These are phyloP conservation scores for Cunninghamia lanceolata DNA, from an alignment of 75 land plant species.

Conservation along the genomic window DNA sequence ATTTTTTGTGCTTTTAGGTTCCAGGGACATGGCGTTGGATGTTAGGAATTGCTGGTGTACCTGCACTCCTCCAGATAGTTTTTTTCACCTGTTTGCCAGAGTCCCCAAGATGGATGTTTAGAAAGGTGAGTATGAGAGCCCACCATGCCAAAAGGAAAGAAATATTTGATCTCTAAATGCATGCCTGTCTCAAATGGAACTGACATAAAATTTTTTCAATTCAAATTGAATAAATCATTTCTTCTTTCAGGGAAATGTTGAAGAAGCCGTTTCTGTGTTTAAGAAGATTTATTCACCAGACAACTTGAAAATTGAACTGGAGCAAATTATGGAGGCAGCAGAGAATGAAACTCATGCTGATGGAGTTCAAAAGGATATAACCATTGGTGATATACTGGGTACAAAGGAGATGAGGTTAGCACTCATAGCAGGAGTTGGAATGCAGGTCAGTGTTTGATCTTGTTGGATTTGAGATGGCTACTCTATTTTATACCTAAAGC, in stretches of 20 bases:
- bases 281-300: constrained; percentile 58
- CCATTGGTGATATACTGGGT: constrained; percentile 22
- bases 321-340: constrained; percentile 35
- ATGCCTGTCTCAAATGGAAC: background rate
- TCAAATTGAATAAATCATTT: background rate
- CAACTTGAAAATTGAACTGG: constrained; percentile 47
- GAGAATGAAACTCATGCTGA: constrained; percentile 41
- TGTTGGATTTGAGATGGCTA: background rate
- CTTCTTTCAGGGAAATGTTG: constrained; percentile 38
- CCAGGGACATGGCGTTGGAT: constrained; percentile 92
- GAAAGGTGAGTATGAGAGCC: constrained; percentile 24
- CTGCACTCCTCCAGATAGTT: constrained; percentile 59
- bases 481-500: background rate
- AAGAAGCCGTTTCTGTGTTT: constrained; percentile 49
- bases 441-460: constrained; percentile 29
- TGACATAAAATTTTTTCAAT: background rate
- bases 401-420: constrained; percentile 40
- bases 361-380: constrained; percentile 8
- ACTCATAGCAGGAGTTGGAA: constrained; percentile 40
- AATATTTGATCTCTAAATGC: background rate
- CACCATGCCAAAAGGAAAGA: background rate
- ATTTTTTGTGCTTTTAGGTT: constrained; percentile 28
- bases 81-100: constrained; percentile 73
- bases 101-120: constrained; percentile 74
- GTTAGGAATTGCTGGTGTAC: constrained; percentile 76